Base-by-base conservation (phyloP, 1,284 basidiomycete species). In the Ustilago trichophora region DNA sequence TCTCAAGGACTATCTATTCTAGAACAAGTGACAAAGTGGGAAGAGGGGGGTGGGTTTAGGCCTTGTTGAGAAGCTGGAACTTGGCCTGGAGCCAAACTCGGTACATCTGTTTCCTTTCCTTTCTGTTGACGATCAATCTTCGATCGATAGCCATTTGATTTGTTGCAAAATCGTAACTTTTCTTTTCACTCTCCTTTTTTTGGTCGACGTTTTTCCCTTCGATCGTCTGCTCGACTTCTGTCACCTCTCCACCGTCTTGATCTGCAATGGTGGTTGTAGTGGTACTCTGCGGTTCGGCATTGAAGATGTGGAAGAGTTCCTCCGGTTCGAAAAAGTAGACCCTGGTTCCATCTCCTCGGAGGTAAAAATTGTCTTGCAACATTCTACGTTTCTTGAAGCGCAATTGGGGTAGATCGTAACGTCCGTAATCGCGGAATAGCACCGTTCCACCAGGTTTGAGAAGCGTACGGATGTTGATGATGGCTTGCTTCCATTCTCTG, bases 341-440 rank as follows among this genome's bases (percentile, higher is more conserved):
- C 2, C 96, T 85, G 0, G 95, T 98, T 69, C 94, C 95, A 82
- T 98, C 95, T 1, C 95, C 95, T 41, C 95, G 87, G 2, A 80
- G 51, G 56, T 81, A 81, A 25, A 81, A 91, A 80, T 95, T 94
- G 45, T 95, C 92, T 33, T 92, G 90, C 13, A 98, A 86, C 65
- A 98, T 77, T 21, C 96, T 86, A 2, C 90, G 88, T 16, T 87
- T 86, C 82, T 92, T 95, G 85, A 98, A 97, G 5, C 96, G 86
- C 21, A 99, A 84, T 82, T 98, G 95, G 93, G 78, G 78, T 3
- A 80, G 87, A 80, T 99, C 96, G 80, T 98, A 87, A 22, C 96
- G 87, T 0, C 93, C 96, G 77, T 98, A 99, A 81, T 99, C 96
- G 6, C 96, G 88, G 63, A 98, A 85, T 2, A 97, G 85, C 9